Conservation (phyloP, 495 filamentous ascomycete species). For the Aspergillus biplanus region DNA sequence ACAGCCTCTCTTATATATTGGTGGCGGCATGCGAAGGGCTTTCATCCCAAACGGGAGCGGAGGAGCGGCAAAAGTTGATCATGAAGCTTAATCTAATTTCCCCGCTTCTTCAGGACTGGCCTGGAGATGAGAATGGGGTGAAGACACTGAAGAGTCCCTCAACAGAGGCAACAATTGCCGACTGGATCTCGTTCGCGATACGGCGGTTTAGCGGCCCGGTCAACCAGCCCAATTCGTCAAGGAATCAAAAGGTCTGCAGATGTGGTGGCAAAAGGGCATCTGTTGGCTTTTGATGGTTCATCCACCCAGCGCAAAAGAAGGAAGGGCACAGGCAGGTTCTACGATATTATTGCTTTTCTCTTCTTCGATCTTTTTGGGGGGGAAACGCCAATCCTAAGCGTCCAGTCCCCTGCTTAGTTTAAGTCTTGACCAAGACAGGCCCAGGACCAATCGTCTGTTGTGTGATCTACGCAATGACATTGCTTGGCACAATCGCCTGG, state of each 20-base stretch:
- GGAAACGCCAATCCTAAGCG: not conserved
- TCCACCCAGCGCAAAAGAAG: too few species aligned
- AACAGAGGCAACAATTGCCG: constrained; percentile 1
- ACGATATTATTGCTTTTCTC: too few species aligned
- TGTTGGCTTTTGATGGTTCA: too few species aligned
- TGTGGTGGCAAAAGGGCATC: not conserved
- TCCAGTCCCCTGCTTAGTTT: too few species aligned
- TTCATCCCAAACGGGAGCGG: constrained; percentile 10
- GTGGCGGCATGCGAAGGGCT: constrained; percentile 2
- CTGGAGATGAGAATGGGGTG: not conserved
- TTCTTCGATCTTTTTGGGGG: not conserved
- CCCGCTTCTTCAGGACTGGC: not conserved
- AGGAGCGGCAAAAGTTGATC: not conserved
- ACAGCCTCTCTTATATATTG: not conserved
- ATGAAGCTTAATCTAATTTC: constrained; percentile 9
- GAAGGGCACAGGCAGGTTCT: too few species aligned
- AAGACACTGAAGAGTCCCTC: not conserved
- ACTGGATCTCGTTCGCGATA: not conserved
- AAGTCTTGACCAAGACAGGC: not conserved
- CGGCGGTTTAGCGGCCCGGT: not conserved
- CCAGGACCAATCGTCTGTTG: not conserved
- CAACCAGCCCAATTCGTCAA: not conserved
- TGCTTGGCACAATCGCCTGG: not conserved
- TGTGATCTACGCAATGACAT: not conserved
- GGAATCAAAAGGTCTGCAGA: not conserved